These are phyloP conservation scores for Termitomyces sp. DNA, from an alignment of 1,284 basidiomycete species.

Conservation along the genomic window DNA sequence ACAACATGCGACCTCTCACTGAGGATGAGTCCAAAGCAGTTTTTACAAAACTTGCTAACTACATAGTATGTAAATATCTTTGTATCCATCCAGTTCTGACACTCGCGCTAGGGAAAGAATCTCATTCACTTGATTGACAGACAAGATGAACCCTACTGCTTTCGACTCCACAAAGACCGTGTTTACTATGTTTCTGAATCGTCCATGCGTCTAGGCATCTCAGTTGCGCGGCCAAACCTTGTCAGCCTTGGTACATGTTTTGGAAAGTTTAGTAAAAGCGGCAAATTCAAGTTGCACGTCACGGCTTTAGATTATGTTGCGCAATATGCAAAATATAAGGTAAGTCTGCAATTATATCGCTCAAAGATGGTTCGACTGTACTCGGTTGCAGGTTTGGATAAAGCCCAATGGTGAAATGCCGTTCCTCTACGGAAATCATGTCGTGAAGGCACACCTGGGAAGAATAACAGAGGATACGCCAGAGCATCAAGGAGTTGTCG, in stretches of 20 bases:
- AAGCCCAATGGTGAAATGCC: constrained; percentile 99
- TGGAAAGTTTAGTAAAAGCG: constrained; percentile 96
- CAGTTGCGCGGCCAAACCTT: constrained; percentile 89
- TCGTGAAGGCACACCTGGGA: constrained; percentile 98
- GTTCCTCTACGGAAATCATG: constrained; percentile 98
- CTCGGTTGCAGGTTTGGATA: constrained; percentile 84
- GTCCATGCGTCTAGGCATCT: constrained; percentile 90
- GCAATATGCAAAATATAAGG: constrained; percentile 98
- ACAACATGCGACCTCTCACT: constrained; percentile 73
- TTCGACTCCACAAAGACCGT: constrained; percentile 85
- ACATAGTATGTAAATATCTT: constrained; percentile 55
- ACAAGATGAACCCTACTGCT: constrained; percentile 84
- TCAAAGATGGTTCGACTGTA: neutral
- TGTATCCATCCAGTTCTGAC: neutral
- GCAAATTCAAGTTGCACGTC: constrained; percentile 97
- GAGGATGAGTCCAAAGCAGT: constrained; percentile 85
- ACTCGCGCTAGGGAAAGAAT: constrained; percentile 68
- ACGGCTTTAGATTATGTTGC: constrained; percentile 92
- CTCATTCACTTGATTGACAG: constrained; percentile 86
- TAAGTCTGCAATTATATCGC: constrained; percentile 27
- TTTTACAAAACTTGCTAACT: constrained; percentile 89
- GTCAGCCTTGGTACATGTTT: constrained; percentile 95
- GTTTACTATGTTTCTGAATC: constrained; percentile 94
- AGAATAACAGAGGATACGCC: constrained; percentile 99
- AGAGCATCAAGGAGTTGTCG: constrained; percentile 97